phyloP scores from a whole-genome alignment of 1,284 basidiomycete genomes.

The Jaminaea rosea region DNA sequence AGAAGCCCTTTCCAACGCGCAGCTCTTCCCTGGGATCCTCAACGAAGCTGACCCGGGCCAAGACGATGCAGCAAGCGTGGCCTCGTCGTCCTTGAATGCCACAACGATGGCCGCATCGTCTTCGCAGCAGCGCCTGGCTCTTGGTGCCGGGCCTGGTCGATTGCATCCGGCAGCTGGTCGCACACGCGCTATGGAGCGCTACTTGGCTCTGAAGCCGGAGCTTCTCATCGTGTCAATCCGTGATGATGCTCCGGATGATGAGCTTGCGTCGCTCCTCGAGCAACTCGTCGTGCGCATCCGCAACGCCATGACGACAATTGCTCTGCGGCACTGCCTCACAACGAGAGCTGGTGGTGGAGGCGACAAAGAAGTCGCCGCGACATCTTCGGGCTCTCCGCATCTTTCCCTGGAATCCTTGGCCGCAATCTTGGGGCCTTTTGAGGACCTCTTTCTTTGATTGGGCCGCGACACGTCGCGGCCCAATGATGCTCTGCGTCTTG shows the following conservation, averaged over 20 bases:
- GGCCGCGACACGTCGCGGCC: too few species aligned
- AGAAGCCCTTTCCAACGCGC: slow-evolving; percentile 66
- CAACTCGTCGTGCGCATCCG: slow-evolving; percentile 41
- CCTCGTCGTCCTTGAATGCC: not conserved
- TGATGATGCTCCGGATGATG: slow-evolving; percentile 44
- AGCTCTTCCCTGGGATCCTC: slow-evolving; percentile 51
- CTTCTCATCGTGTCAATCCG: slow-evolving; percentile 35
- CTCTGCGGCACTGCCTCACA: slow-evolving; percentile 7
- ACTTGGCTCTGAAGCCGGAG: slow-evolving; percentile 30
- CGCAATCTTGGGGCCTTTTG: too few species aligned
- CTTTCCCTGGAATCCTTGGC: too few species aligned
- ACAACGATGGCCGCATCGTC: not conserved
- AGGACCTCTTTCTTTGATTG: too few species aligned
- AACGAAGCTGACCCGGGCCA: slow-evolving; percentile 1
- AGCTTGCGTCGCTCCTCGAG: slow-evolving; percentile 32
- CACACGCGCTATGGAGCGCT: slow-evolving; percentile 25
- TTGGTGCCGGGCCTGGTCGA: too few species aligned
- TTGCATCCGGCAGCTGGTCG: slow-evolving; percentile 9
- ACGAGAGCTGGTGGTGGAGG: too few species aligned
- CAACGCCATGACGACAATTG: slow-evolving; percentile 27
- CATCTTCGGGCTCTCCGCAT: too few species aligned
- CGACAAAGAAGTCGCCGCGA: too few species aligned
- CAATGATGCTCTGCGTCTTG: too few species aligned
- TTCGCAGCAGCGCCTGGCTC: too few species aligned
- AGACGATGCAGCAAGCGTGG: slow-evolving; percentile 6